Base-by-base conservation (phyloP, 805 yeast species). In the Candida berthetii region DNA sequence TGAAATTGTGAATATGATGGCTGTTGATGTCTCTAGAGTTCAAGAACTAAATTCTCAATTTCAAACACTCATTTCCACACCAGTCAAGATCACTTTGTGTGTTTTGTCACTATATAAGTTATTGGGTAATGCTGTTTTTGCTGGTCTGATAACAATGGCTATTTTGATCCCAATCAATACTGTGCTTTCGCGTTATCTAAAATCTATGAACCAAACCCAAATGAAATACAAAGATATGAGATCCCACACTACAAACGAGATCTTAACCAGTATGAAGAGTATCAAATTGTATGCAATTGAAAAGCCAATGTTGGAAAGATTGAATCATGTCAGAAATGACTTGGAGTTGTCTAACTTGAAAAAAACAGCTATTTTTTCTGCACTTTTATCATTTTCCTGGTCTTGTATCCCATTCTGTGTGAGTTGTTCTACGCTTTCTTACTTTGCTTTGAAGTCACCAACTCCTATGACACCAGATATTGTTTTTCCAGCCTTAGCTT, bases 231-330 rank as follows among this genome's bases (percentile, higher is more conserved):
- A 79, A 47, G 89, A 82, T 55, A 60, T 61, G 18, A 69, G 90
- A 62, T 74, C 82, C 3, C 69, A 74, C 15, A 61, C 72, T 17
- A 75, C 78, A n/a, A 68, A 75, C 15, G 90, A 82, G 49, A 66
- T 82, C 11, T 56, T 82, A 38, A 67, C 69, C 31, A 71, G 80
- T 25, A 77, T 82, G 38, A 82, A 81, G 52, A 71, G 80, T 40
- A 76, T 82, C 48, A 82, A 82, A 51, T 60, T 82, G 22, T 82
- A 80, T 51, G 78, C 85, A 0, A 82, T 86, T 84, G 90, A 82
- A 54, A 61, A 64, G 28, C 82, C 87, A 20, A 78, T 81, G 79
- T 50, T 78, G 31, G 62, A 65, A 17, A 74, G 72, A 46, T 58
- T 82, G 11, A 51, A 64, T 10, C 71, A 69, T 42, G 68, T 76